Evolutionary conservation across 176 grass and related monocot species (phyloP).

Genomic region (Thalia dealbata): DNA sequence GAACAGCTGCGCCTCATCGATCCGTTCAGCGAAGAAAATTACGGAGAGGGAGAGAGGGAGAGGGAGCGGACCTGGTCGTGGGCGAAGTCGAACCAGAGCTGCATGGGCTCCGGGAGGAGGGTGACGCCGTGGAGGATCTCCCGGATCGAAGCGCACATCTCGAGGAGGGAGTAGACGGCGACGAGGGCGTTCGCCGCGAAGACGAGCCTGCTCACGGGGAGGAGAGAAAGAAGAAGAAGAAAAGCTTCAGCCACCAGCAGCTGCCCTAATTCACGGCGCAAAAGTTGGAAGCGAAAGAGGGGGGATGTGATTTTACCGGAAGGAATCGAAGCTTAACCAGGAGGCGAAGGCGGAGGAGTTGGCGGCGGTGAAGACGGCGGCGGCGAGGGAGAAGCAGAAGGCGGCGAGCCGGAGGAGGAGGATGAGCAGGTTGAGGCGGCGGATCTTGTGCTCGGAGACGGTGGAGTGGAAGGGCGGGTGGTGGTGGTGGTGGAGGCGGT

Average conservation of each 20-base stretch:
- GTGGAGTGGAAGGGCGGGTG: conserved; percentile 21
- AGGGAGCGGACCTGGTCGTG: conserved; percentile 60
- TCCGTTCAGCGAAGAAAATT: neutral
- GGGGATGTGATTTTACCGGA: neutral
- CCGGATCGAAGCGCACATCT: conserved; percentile 41
- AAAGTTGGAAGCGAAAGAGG: neutral
- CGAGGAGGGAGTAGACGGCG: conserved; percentile 55
- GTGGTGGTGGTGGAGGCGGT: neutral
- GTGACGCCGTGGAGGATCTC: conserved; percentile 47
- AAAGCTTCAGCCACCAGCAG: neutral
- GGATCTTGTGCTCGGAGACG: conserved; percentile 31
- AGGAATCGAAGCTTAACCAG: conserved; percentile 11
- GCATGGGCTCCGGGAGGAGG: conserved; percentile 49
- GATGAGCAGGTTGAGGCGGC: conserved; percentile 26
- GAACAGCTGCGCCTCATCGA: conserved; percentile 35
- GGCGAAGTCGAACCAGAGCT: conserved; percentile 89
- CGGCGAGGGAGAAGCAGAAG: conserved; percentile 39
- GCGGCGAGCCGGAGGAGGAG: conserved; percentile 39
- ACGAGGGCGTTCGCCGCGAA: conserved; percentile 72
- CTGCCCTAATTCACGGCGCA: neutral
- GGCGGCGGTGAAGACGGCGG: conserved; percentile 26
- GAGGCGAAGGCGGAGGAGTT: conserved; percentile 22
- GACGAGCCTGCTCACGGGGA: conserved; percentile 26
- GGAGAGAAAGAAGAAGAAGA: neutral
- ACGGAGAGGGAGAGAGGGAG: neutral